These are phyloP conservation scores for Didymella arachidicola DNA, from an alignment of 2,329 filamentous ascomycete species.

Conservation along the genomic window DNA sequence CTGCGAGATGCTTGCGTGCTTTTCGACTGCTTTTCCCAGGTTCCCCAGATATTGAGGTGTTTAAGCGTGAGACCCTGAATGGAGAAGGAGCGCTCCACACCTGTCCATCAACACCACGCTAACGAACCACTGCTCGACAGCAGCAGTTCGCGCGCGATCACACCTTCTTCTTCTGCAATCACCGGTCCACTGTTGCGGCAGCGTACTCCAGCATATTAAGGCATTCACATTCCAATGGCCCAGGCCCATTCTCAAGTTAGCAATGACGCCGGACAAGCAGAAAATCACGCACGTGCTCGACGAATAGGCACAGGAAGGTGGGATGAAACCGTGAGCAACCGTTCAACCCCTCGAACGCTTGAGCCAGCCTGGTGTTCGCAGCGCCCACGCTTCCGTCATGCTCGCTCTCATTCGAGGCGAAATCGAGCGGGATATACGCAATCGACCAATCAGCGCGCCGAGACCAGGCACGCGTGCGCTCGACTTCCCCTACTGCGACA, in stretches of 20 bases:
- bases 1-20: background rate
- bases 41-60: constrained; percentile 8
- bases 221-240: constrained; percentile 10
- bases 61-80: constrained; percentile 6
- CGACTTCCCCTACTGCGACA: constrained; percentile 31
- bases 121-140: constrained; percentile 3
- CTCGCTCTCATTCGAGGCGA: constrained; percentile 39
- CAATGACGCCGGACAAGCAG: background rate
- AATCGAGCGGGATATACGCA: constrained; percentile 17
- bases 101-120: constrained; percentile 19
- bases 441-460: constrained; percentile 33
- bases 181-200: constrained; percentile 3
- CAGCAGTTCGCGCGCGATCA: constrained; percentile 3
- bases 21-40: background rate
- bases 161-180: constrained; percentile 2
- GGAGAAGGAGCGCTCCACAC: constrained; percentile 10
- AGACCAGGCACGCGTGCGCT: constrained; percentile 27
- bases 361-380: constrained; percentile 25
- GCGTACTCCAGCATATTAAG: background rate
- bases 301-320: constrained; percentile 15
- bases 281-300: constrained; percentile 23
- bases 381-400: constrained; percentile 37
- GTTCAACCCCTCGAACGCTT: constrained; percentile 27
- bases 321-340: constrained; percentile 23
- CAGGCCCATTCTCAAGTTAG: constrained; percentile 1